Base-by-base conservation (phyloP, 1,284 basidiomycete genomes). In the Ganoderma lucidum region DNA sequence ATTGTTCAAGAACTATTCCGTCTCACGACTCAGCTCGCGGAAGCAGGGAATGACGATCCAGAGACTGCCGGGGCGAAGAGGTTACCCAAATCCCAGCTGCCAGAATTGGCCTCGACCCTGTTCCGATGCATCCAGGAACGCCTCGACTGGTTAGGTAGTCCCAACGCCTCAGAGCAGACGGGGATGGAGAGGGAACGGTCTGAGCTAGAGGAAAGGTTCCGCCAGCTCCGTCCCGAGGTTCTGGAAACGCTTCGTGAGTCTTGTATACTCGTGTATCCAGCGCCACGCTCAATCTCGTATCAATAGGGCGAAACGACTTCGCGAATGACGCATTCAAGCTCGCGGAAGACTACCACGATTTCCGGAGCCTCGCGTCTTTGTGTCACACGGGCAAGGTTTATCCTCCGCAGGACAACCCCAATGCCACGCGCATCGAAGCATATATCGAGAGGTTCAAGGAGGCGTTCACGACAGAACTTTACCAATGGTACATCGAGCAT, bases 321-420 rank as follows among this genome's bases (percentile, higher is more conserved):
- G 85, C 87, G 9, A 84, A 88, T 44, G 82, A 90, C 62, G 96
- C 96, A 0, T 96, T 96, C 79, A 80, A 83, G 8, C 87, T 98
- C 1, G 96, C 96, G 2, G 95, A 97, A 76, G 86, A 92, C 72
- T 96, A 96, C 78, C 85, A 85, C 32, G 96, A 98, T 79, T 98
- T 94, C 82, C 83, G 87, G 15, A 94, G 90, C 45, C 86, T 98
- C 10, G 95, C 93, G 28, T 88, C 92, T 55, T 86, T 98, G 5
- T 96, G 94, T 80, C 89, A 95, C 78, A 87, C 88, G 68, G 88
- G 88, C 17, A 83, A 80, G 5, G 84, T 90, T 10, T 92, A 88
- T 71, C 91, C 91, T 2, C 88, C 87, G 2, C 78, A 89, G 65
- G 81, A 86, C 59, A 93, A 93, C 75, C 88, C 90, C 1, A 83